phyloP scores from a whole-genome alignment of 1,284 basidiomycete species.

The Pyrrhoderma noxium region DNA sequence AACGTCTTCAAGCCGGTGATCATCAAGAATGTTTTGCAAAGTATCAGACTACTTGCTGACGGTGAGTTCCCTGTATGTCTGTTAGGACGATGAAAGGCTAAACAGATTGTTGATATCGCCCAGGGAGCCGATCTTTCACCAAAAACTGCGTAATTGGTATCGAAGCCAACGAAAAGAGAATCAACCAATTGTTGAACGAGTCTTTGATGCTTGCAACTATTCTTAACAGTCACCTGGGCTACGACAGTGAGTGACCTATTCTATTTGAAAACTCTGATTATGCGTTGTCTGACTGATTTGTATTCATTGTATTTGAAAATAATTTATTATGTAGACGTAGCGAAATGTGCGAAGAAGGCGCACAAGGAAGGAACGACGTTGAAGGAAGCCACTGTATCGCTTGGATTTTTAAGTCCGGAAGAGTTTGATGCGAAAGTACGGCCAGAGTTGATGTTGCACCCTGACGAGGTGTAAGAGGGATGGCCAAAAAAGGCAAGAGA shows the following conservation, averaged over 20 bases:
- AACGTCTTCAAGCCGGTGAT: conserved; percentile 99
- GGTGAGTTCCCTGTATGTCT: conserved; percentile 39
- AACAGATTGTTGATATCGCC: conserved; percentile 4
- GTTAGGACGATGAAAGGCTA: too few relatives aligned
- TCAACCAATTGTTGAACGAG: conserved; percentile 86
- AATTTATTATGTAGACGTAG: conserved; percentile 64
- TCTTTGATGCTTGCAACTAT: conserved; percentile 96
- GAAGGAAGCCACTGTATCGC: conserved; percentile 87
- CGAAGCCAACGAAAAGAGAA: conserved; percentile 91
- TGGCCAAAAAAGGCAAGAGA: too few relatives aligned
- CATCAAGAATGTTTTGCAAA: conserved; percentile 95
- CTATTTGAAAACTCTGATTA: conserved; percentile 4
- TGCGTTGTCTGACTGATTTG: conserved; percentile 14
- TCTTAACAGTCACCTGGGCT: conserved; percentile 87
- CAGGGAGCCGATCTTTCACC: conserved; percentile 85
- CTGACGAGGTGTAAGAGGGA: conserved; percentile 45
- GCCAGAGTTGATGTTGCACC: conserved; percentile 84
- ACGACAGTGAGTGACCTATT: conserved; percentile 70
- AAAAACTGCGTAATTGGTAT: conserved; percentile 97
- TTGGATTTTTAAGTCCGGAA: conserved; percentile 82
- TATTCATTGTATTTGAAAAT: not conserved
- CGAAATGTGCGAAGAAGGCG: conserved; percentile 98
- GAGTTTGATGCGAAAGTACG: conserved; percentile 95
- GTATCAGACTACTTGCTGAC: conserved; percentile 89
- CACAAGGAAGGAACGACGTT: conserved; percentile 96